Conservation (phyloP, 345 rosid species). For the Erysimum cheiranthoides region DNA sequence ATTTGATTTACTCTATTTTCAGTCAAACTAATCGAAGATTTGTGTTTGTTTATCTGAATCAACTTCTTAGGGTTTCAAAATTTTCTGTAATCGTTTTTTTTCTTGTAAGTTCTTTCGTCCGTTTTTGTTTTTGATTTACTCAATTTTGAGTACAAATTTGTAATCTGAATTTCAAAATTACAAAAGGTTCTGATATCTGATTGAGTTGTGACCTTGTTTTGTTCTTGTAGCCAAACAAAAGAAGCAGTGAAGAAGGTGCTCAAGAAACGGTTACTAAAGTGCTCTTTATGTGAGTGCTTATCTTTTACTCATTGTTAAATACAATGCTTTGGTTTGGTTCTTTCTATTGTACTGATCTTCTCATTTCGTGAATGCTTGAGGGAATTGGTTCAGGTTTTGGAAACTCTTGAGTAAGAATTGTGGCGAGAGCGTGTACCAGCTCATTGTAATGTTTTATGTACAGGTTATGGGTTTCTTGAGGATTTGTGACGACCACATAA, state of each 20-base stretch:
- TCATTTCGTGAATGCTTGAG: conserved; percentile 9
- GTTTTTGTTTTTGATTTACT: no score
- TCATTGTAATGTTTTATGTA: conserved; percentile 47
- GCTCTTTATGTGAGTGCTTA: conserved; percentile 73
- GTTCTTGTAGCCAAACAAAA: conserved; percentile 75
- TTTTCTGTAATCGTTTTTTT: no score
- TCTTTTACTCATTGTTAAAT: background rate
- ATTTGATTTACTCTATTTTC: no score
- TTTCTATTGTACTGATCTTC: conserved; percentile 12
- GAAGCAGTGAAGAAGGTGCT: conserved; percentile 79
- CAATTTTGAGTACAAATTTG: no score
- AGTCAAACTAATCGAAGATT: no score
- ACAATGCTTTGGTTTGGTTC: background rate
- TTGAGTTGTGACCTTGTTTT: conserved; percentile 1
- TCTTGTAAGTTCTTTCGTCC: no score
- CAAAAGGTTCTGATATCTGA: background rate
- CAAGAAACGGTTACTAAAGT: conserved; percentile 89
- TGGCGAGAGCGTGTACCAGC: conserved; percentile 84
- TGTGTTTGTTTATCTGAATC: no score
- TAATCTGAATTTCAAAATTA: no score
- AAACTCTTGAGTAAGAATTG: conserved; percentile 93
- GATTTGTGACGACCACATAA: no score
- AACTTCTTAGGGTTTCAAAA: no score
- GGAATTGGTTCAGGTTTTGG: conserved; percentile 69
- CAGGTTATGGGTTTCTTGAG: no score